Evolutionary conservation across 176 grass and related monocot genomes (phyloP), one percentile per base, ranked within the genome.

Genomic region (Zizania latifolia): DNA sequence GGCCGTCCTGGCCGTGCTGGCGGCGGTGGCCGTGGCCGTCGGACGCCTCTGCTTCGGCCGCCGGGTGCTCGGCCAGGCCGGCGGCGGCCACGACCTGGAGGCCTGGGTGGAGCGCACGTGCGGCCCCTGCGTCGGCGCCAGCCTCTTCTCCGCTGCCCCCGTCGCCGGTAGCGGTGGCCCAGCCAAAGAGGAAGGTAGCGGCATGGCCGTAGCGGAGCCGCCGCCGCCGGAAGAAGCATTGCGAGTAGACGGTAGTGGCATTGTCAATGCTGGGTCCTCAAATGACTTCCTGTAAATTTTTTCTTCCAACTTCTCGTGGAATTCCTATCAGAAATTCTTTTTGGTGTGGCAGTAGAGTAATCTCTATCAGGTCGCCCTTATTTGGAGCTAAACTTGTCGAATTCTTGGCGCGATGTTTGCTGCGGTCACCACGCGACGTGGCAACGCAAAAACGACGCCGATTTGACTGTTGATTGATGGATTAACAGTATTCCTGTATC

Each of bases 51-150:
- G 90, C 81, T 89, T 74, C 72, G 81, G 90, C 0, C 83, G 83
- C 38, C 82, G 83, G 14, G 59, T 76, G 23, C 59, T 68, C 39
- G 89, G 82, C 10, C 74, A 19, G 4, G 36, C 68, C 39, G 29
- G 59, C 51, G 83, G 70, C 29, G 78, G 62, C 35, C 75, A 65
- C 68, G 83, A 93, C 56, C 53, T 84, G 13, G 90, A 93, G 45
- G 87, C 73, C 24, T 87, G 84, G 90, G 62, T 89, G 68, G 87
- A 93, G 90, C 87, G 68, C 35, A 86, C 71, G 45, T 89, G 87
- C 81, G 77, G 76, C 33, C 39, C 81, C 1, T 93, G 90, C 84
- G 85, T 89, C 68, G 90, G 85, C 68, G 73, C 39, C 61, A 27
- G 16, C 69, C 4, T 36, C 29, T 51, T 3, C 48, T 48, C 50